A percentile compares a stretch with the other conserved stretches of the same genome.
Conservation (phyloP, 2,329 filamentous ascomycete species). For the Pyrenophora graminea region DNA sequence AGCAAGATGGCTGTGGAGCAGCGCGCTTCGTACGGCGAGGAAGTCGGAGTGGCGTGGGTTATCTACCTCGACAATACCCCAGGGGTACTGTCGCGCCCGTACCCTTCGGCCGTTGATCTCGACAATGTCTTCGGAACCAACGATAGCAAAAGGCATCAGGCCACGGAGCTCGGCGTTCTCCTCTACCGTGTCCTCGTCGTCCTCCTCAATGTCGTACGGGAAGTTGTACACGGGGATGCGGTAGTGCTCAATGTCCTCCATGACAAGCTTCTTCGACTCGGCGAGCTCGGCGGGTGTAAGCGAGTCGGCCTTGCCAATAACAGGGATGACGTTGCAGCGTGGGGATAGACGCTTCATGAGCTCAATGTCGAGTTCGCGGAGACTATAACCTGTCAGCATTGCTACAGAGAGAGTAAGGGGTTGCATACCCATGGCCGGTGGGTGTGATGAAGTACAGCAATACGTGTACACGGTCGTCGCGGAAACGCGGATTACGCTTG, state of each 20-base stretch:
- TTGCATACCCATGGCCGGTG: constrained; percentile 83
- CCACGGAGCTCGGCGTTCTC: constrained; percentile 97
- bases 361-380: constrained; percentile 98
- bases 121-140: constrained; percentile 92
- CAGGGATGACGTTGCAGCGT: constrained; percentile 97
- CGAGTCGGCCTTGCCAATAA: constrained; percentile 97
- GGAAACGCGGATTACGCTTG: constrained; percentile 99
- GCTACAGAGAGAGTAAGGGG: background rate
- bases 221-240: constrained; percentile 99
- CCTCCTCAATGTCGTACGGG: constrained; percentile 99
- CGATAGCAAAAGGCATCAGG: constrained; percentile 98
- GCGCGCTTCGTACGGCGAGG: constrained; percentile 91
- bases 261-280: constrained; percentile 99
- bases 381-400: constrained; percentile 57
- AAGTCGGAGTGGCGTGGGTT: constrained; percentile 99
- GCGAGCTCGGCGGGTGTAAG: constrained; percentile 94
- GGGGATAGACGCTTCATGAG: constrained; percentile 99
- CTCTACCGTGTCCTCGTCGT: constrained; percentile 98
- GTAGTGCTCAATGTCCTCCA: constrained; percentile 99
- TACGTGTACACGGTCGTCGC: constrained; percentile 97
- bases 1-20: constrained; percentile 95
- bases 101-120: constrained; percentile 93
- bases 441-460: constrained; percentile 99
- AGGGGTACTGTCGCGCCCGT: constrained; percentile 95
- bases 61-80: constrained; percentile 98